Evolutionary conservation across 257 asterid species (phyloP).

Genomic region (Buddleja alternifolia): DNA sequence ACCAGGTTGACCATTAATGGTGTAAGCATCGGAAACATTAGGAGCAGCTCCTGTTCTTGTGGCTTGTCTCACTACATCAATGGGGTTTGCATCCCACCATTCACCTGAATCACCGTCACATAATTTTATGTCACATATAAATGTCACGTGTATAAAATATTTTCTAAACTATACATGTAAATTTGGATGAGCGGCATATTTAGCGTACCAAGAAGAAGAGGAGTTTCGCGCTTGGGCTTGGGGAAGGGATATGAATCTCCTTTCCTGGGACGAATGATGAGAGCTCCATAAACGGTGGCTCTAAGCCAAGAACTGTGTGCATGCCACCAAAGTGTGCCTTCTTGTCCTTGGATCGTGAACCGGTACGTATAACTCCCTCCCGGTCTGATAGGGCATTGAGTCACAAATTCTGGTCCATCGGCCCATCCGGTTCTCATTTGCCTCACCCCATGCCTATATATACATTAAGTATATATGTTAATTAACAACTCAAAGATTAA

Average conservation of each 20-base stretch:
- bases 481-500: no score
- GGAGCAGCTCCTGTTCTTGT: conserved; percentile 82
- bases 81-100: conserved; percentile 96
- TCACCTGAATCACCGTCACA: conserved; percentile 60
- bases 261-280: conserved; percentile 65
- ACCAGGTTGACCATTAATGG: conserved; percentile 96
- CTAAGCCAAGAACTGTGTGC: conserved; percentile 98
- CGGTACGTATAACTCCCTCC: conserved; percentile 79
- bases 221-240: conserved; percentile 74
- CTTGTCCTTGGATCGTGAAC: conserved; percentile 83
- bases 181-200: no score
- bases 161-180: no score
- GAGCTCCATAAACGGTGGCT: conserved; percentile 88
- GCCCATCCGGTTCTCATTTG: conserved; percentile 86
- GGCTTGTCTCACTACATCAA: conserved; percentile 78
- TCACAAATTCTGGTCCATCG: conserved; percentile 87
- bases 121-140: no score
- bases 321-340: conserved; percentile 98
- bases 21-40: conserved; percentile 79
- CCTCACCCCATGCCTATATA: conserved; percentile 80
- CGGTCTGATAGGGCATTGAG: conserved; percentile 92
- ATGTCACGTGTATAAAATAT: no score
- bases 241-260: conserved; percentile 79
- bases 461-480: no score
- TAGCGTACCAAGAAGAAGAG: conserved; percentile 75